Conservation (phyloP, 2,329 filamentous ascomycete species). For the Elsinoe necatrix region DNA sequence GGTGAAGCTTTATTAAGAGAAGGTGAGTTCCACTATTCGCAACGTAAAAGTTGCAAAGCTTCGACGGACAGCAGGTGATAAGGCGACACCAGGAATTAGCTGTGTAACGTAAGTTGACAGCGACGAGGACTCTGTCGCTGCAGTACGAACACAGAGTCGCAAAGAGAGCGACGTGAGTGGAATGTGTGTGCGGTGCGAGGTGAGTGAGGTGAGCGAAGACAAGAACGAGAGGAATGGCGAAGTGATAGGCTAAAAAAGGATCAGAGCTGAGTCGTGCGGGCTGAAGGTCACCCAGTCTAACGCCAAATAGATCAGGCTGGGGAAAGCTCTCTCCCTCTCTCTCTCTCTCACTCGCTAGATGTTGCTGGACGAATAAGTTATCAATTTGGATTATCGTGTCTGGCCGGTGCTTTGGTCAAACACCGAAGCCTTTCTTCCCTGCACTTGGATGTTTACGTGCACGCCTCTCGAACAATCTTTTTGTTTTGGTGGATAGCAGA, state of each 20-base stretch:
- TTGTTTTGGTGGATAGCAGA: not conserved
- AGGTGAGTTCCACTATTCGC: constrained; percentile 1
- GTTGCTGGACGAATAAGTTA: not conserved
- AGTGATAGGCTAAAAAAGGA: constrained; percentile 14
- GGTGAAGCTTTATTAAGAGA: constrained; percentile 17
- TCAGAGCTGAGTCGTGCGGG: constrained; percentile 3
- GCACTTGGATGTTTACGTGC: not conserved
- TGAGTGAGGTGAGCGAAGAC: constrained; percentile 1
- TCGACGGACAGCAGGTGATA: not conserved
- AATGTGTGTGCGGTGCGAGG: constrained; percentile 1
- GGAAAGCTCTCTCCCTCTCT: not conserved
- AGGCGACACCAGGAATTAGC: not conserved
- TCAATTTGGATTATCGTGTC: not conserved
- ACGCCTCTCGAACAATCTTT: not conserved
- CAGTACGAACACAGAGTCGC: not conserved
- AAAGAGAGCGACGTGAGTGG: not conserved
- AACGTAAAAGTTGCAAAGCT: not conserved
- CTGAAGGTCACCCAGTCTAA: not conserved
- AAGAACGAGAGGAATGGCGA: not conserved
- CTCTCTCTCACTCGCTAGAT: not conserved
- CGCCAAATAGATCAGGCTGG: constrained; percentile 4
- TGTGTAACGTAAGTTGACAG: not conserved
- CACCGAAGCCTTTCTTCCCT: constrained; percentile 4
- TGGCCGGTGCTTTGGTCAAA: constrained; percentile 7
- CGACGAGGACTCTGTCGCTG: not conserved